Base-by-base conservation (phyloP, 1,139 yeast genomes). In the Blastobotrys indianensis region DNA sequence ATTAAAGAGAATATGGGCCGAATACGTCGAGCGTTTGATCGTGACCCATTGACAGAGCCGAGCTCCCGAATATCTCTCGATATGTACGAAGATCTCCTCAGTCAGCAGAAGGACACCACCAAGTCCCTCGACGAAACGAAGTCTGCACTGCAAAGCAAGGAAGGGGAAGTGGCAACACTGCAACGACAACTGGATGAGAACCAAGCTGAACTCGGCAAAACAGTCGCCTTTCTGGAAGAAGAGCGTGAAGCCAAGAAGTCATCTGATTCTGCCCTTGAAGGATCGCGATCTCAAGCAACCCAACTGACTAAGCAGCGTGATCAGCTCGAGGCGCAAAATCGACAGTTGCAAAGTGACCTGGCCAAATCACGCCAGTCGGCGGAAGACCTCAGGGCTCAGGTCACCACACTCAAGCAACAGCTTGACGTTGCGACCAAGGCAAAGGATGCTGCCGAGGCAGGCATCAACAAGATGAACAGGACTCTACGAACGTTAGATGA, bases 381-480 rank as follows among this genome's bases (percentile, higher is more conserved):
- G 4, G 56, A 54, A 7, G 64, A 64, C n/a, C 51, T 61, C 25
- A 55, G 57, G 35, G 44, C 44, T 2, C 67, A 70, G 29, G 67
- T 72, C 32, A 54, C 60, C 2, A 65, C 66, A 13, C 56, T 79
- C 3, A 59, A 64, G 11, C 63, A 65, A 0, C 74, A 72, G 37
- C 56, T 80, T 15, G 63, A 64, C 6, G 49, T 58, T 2, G 52
- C 72, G 0, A 72, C 70, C 13, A 64, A 66, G 31, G 78, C 76
- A 8, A 85, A 83, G 56, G 72, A 74, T 25, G 83, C 79, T 52
- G 85, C 92, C 1, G 97, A 90, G 57, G 82, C 79, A 51, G 97
- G 95, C 4, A 82, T 90, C 47, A 90, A 87, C 61, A 87, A 87
- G 56, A 86, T 90, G 95, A 84, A 83, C 49, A 72, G 92, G 39